Conservation (phyloP, 257 asterid genomes). For the Jacaranda copaia region DNA sequence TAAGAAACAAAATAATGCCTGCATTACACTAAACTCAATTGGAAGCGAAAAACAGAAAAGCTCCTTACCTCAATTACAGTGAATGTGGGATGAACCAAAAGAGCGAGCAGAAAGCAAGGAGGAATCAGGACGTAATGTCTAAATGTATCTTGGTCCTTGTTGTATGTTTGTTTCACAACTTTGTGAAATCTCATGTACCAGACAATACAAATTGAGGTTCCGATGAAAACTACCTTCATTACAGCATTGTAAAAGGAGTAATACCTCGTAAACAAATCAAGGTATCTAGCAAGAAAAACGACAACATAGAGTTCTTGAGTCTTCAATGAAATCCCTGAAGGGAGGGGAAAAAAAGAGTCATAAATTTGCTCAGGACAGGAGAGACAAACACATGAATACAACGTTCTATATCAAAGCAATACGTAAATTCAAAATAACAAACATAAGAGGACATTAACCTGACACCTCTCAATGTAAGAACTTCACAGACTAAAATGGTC, state of each 20-base stretch:
- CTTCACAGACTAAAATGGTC: background rate
- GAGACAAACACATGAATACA: background rate
- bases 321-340: conserved; percentile 59
- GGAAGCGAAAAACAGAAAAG: background rate
- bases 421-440: too few relatives aligned
- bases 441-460: too few relatives aligned
- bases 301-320: conserved; percentile 61
- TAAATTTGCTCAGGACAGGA: background rate
- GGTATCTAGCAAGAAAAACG: conserved; percentile 55
- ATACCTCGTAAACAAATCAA: conserved; percentile 50
- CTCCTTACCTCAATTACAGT: conserved; percentile 50
- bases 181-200: conserved; percentile 64
- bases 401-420: background rate
- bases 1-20: too few relatives aligned
- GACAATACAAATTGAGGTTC: conserved; percentile 50
- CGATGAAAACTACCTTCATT: conserved; percentile 61
- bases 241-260: conserved; percentile 53
- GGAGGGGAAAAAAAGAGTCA: conserved; percentile 18
- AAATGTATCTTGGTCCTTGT: conserved; percentile 52
- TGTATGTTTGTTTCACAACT: conserved; percentile 59
- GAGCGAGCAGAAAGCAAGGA: conserved; percentile 52
- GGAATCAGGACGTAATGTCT: conserved; percentile 48
- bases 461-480: background rate
- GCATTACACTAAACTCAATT: background rate
- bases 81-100: conserved; percentile 47